Evolutionary conservation across 2,329 filamentous ascomycete species (phyloP).

Genomic region (Ilyonectria destructans): DNA sequence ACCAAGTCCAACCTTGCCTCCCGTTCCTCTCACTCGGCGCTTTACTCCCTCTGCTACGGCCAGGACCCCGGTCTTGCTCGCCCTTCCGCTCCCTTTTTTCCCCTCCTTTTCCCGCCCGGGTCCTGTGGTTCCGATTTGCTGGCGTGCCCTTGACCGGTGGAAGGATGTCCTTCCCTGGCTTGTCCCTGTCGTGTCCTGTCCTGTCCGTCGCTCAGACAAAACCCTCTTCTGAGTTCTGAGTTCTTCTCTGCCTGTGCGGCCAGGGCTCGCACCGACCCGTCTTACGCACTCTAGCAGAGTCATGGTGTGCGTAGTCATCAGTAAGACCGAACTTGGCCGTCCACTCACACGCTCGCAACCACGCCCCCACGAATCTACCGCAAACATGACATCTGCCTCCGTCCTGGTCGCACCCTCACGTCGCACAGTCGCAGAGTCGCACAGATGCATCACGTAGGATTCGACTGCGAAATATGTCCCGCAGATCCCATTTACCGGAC

Average conservation of each 20-base stretch:
- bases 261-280: too few relatives aligned
- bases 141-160: background rate
- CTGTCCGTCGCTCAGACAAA: constrained; percentile 10
- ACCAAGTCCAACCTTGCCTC: too few relatives aligned
- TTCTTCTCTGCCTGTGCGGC: too few relatives aligned
- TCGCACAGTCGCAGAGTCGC: background rate
- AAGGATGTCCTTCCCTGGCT: background rate
- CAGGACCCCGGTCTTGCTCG: background rate
- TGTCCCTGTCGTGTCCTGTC: constrained; percentile 9
- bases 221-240: background rate
- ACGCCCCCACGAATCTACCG: background rate
- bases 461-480: constrained; percentile 2
- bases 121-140: constrained; percentile 37
- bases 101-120: constrained; percentile 1
- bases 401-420: background rate
- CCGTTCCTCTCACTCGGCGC: too few relatives aligned
- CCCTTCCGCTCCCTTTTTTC: constrained; percentile 15
- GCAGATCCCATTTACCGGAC: background rate
- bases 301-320: constrained; percentile 1
- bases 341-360: background rate
- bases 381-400: background rate
- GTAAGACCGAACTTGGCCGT: background rate
- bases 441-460: background rate
- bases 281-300: background rate
- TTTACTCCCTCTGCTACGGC: background rate